These are phyloP conservation scores for Penicillium italicum DNA, from an alignment of 2,329 filamentous ascomycete species.

Conservation along the genomic window DNA sequence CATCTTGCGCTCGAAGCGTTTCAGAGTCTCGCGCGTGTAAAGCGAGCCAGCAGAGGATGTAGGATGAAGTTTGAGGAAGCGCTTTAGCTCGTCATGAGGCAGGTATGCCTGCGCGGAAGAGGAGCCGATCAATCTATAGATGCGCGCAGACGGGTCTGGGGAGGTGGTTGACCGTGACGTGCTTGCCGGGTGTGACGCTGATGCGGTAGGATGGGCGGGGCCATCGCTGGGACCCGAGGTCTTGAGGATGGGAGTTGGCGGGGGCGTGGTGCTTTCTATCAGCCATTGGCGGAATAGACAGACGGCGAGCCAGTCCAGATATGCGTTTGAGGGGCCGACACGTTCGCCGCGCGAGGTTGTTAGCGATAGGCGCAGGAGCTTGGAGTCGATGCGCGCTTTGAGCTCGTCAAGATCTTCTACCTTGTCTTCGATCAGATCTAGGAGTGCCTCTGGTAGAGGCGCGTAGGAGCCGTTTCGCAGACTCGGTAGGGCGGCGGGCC, in stretches of 20 bases:
- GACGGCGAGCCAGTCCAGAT: slow-evolving; percentile 85
- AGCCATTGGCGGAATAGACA: slow-evolving; percentile 90
- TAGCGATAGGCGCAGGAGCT: slow-evolving; percentile 75
- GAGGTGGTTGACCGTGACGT: slow-evolving; percentile 23
- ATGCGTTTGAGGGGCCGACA: slow-evolving; percentile 73
- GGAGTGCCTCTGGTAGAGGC: slow-evolving; percentile 67
- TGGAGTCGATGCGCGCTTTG: slow-evolving; percentile 73
- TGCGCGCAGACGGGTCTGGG: slow-evolving; percentile 54
- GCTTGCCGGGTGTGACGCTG: slow-evolving; percentile 14
- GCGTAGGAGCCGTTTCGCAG: slow-evolving; percentile 56
- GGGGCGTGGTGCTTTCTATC: slow-evolving; percentile 79
- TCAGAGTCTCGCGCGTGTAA: slow-evolving; percentile 81
- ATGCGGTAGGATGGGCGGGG: slow-evolving; percentile 7
- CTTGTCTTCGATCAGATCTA: slow-evolving; percentile 92
- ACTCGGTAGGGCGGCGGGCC: slow-evolving; percentile 76
- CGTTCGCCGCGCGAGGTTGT: slow-evolving; percentile 77
- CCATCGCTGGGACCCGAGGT: slow-evolving; percentile 16
- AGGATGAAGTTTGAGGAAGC: slow-evolving; percentile 77
- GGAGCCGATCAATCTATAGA: slow-evolving; percentile 73
- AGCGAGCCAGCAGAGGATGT: slow-evolving; percentile 53
- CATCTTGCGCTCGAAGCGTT: slow-evolving; percentile 78
- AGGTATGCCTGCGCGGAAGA: slow-evolving; percentile 63
- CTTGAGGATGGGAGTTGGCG: slow-evolving; percentile 52
- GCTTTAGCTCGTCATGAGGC: slow-evolving; percentile 80
- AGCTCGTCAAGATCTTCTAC: slow-evolving; percentile 85